Evolutionary conservation across 2,329 filamentous ascomycete genomes (phyloP).

Genomic region (Neonectria magnoliae): DNA sequence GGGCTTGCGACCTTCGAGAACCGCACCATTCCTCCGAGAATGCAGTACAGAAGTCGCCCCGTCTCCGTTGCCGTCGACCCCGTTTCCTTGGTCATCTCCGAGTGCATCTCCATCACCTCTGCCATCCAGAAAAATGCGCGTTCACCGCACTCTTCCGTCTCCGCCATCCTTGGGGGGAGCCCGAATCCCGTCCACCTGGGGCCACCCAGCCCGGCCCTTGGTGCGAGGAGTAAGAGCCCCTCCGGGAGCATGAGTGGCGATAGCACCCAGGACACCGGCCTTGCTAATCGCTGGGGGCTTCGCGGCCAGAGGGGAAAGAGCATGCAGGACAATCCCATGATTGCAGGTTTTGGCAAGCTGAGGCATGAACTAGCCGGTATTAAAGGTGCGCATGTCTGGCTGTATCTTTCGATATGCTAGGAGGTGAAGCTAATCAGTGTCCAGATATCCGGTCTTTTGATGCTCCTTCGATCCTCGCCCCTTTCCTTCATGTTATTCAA

Average conservation of each 20-base stretch:
- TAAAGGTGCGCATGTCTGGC: conserved; percentile 66
- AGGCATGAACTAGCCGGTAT: conserved; percentile 87
- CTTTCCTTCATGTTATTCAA: conserved; percentile 95
- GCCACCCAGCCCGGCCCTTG: conserved; percentile 55
- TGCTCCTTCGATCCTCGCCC: conserved; percentile 86
- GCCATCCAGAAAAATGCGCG: conserved; percentile 98
- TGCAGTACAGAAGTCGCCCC: conserved; percentile 69
- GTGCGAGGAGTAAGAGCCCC: conserved; percentile 55
- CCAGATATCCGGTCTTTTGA: conserved; percentile 90
- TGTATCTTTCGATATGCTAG: neutral
- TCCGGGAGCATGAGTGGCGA: conserved; percentile 51
- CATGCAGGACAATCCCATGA: conserved; percentile 96
- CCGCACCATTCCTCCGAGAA: conserved; percentile 53
- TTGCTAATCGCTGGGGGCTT: conserved; percentile 90
- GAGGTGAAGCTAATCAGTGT: conserved; percentile 25
- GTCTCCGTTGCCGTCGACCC: conserved; percentile 89
- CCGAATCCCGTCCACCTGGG: conserved; percentile 67
- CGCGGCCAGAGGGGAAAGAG: conserved; percentile 96
- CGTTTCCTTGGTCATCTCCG: conserved; percentile 92
- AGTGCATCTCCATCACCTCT: conserved; percentile 98
- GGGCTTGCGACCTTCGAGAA: conserved; percentile 33
- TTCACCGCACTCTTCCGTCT: conserved; percentile 95
- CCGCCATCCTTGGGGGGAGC: conserved; percentile 88
- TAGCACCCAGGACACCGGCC: conserved; percentile 61
- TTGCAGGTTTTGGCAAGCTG: conserved; percentile 91